A percentile compares a stretch with the other conserved stretches of the same genome.
Evolutionary conservation across 768 basidiomycete genomes (phyloP).

Genomic region (Tricholoma bakamatsutake): DNA sequence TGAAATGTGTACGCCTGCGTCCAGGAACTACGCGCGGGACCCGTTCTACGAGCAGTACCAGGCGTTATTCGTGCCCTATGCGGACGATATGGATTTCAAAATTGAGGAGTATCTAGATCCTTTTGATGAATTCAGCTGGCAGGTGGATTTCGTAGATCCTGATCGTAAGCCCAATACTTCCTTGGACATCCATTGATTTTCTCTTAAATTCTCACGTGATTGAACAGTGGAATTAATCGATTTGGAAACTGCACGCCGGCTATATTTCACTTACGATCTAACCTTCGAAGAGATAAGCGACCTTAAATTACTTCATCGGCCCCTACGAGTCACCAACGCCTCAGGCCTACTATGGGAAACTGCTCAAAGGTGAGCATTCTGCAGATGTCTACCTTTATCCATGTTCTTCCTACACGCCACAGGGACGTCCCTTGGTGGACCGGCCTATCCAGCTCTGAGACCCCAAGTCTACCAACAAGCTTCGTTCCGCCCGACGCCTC

Average conservation of each 20-base stretch:
- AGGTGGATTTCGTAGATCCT: conserved; percentile 36
- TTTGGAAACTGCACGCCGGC: conserved; percentile 36
- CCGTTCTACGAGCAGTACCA: neutral
- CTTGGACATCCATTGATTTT: neutral
- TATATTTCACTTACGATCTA: conserved; percentile 26
- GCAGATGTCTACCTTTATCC: neutral
- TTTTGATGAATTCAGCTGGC: conserved; percentile 28
- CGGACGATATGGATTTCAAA: conserved; percentile 39
- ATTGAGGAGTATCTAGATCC: conserved; percentile 18
- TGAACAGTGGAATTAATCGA: conserved; percentile 42
- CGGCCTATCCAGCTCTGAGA: conserved; percentile 12
- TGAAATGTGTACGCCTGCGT: conserved; percentile 40
- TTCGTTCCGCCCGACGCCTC: conserved; percentile 11
- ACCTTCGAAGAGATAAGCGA: conserved; percentile 31
- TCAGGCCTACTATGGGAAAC: conserved; percentile 39
- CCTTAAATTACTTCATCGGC: conserved; percentile 19
- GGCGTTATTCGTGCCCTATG: conserved; percentile 36
- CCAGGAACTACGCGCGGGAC: conserved; percentile 22
- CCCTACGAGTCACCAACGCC: conserved; percentile 15
- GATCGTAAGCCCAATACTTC: conserved; percentile 33
- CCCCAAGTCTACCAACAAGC: conserved; percentile 5
- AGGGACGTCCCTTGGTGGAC: conserved; percentile 39
- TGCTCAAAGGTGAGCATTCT: conserved; percentile 33
- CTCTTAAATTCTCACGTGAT: neutral
- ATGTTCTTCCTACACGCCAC: neutral